Percentiles rank a stretch among this genome's conserved stretches.
Conservation (phyloP, 305 asterid species). For the Coffea humblotiana region DNA sequence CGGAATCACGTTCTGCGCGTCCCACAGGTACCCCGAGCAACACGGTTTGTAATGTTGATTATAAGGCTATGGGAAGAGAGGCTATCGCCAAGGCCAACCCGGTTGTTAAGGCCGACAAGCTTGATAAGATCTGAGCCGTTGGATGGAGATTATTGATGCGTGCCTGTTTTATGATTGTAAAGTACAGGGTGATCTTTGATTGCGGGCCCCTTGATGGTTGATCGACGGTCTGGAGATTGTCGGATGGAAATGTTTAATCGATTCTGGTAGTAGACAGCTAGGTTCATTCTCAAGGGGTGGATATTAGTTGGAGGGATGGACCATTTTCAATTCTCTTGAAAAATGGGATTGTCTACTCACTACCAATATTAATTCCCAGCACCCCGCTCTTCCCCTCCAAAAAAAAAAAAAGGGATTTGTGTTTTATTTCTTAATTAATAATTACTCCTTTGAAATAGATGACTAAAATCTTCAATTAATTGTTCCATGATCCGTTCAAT, state of each 20-base stretch:
- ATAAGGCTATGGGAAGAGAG: constrained; percentile 43
- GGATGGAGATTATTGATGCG: neutral
- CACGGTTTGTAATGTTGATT: constrained; percentile 53
- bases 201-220: no score
- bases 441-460: neutral
- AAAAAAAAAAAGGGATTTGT: neutral
- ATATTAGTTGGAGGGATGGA: constrained; percentile 5
- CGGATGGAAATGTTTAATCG: no score
- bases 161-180: no score
- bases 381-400: no score
- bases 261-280: no score
- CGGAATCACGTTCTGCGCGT: constrained; percentile 48
- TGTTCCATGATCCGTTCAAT: no score
- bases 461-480: neutral
- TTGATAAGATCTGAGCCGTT: constrained; percentile 44
- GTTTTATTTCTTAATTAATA: neutral
- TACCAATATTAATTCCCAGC: no score
- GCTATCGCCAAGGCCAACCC: constrained; percentile 59
- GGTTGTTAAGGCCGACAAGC: constrained; percentile 46
- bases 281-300: neutral
- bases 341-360: neutral
- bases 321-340: constrained; percentile 2
- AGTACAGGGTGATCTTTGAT: no score
- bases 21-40: constrained; percentile 58
- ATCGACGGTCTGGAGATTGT: no score